Evolutionary conservation across 202 grass and related monocot genomes (phyloP).

Genomic region (Saccharum hybrid): DNA sequence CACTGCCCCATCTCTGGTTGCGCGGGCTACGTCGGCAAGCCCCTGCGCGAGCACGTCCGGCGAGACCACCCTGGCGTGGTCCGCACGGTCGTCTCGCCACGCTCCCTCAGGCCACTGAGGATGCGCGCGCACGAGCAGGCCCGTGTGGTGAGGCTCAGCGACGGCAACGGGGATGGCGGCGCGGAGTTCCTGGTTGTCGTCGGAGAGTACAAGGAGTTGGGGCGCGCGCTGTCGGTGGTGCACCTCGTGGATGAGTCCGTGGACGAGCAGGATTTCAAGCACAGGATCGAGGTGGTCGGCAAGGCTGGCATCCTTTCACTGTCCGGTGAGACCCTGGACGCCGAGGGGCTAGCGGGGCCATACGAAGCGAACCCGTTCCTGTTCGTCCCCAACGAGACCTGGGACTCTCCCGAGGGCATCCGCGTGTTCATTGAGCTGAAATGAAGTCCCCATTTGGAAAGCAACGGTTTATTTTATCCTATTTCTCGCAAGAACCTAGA

Average conservation of each 20-base stretch:
- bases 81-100: background rate
- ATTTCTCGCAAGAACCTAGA: background rate
- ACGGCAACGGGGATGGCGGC: too few relatives aligned
- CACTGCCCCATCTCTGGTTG: constrained; percentile 44
- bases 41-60: constrained; percentile 13
- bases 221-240: background rate
- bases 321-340: background rate
- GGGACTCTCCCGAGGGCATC: background rate
- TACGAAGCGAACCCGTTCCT: background rate
- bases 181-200: constrained; percentile 36
- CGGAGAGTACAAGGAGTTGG: background rate
- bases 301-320: too few relatives aligned
- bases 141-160: background rate
- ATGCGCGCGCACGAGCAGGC: constrained; percentile 4
- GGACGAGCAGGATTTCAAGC: too few relatives aligned
- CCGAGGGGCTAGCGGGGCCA: background rate
- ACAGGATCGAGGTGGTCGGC: too few relatives aligned
- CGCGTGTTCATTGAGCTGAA: background rate
- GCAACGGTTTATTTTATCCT: background rate
- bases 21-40: background rate
- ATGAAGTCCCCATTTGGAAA: background rate
- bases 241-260: background rate
- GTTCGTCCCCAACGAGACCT: background rate
- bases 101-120: background rate
- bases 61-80: background rate